Percentiles rank a stretch among this genome's conserved stretches.
phyloP scores from a whole-genome alignment of 2,329 filamentous ascomycete genomes.

The Leptographium procerum region DNA sequence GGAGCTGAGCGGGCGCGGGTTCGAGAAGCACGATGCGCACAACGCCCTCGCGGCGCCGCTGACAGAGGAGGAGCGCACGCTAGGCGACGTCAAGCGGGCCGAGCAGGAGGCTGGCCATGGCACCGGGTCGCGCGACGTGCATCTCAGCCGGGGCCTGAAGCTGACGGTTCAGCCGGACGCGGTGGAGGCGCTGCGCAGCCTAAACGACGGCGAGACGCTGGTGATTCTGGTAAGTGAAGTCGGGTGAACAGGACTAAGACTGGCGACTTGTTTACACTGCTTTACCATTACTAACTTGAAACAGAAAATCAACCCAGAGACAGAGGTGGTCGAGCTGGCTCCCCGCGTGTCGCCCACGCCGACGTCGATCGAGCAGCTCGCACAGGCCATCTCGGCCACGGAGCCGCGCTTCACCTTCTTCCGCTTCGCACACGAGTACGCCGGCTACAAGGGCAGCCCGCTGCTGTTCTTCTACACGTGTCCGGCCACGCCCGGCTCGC shows the following conservation, averaged over 20 bases:
- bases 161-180: conserved; percentile 54
- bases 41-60: conserved; percentile 53
- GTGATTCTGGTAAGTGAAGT: conserved; percentile 25
- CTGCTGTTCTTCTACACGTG: conserved; percentile 78
- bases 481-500: conserved; percentile 51
- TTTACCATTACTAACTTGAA: neutral
- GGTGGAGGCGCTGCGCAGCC: conserved; percentile 47
- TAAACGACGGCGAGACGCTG: conserved; percentile 52
- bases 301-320: conserved; percentile 60
- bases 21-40: conserved; percentile 62
- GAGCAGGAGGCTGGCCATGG: conserved; percentile 65
- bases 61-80: conserved; percentile 63
- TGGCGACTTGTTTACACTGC: neutral
- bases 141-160: conserved; percentile 43
- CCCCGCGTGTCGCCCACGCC: conserved; percentile 33
- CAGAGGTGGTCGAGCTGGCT: conserved; percentile 59
- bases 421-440: conserved; percentile 48
- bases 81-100: conserved; percentile 62
- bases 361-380: conserved; percentile 46
- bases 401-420: conserved; percentile 75
- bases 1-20: conserved; percentile 59
- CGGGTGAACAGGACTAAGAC: neutral
- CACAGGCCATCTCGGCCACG: conserved; percentile 46
- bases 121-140: conserved; percentile 48
- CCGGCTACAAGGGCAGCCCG: conserved; percentile 40